Percentiles rank a stretch among this genome's conserved stretches.
Evolutionary conservation across 129 eudicot genomes (phyloP).

Genomic region (Centella asiatica): DNA sequence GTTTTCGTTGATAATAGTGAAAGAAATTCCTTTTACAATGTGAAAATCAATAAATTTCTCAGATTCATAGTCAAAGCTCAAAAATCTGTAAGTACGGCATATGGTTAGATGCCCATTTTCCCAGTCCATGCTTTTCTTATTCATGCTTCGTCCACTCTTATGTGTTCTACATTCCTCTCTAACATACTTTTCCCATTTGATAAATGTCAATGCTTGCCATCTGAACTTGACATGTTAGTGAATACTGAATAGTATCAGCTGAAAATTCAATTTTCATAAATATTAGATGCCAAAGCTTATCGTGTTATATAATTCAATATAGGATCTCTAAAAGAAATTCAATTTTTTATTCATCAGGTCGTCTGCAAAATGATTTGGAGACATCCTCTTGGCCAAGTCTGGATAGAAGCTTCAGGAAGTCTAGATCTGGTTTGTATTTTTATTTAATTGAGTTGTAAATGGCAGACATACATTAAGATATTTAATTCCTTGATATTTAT

Average conservation of each 20-base stretch:
- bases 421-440: constrained; percentile 23
- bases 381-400: constrained; percentile 28
- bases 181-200: neutral
- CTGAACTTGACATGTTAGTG: neutral
- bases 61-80: neutral
- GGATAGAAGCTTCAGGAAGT: constrained; percentile 30
- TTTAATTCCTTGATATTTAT: neutral
- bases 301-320: neutral
- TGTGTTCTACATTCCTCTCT: neutral
- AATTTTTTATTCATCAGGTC: constrained; percentile 11
- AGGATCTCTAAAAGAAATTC: neutral
- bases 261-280: neutral
- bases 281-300: neutral
- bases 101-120: neutral
- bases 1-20: no score
- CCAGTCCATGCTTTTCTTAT: neutral
- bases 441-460: neutral
- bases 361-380: constrained; percentile 18
- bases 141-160: neutral
- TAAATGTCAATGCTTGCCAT: neutral
- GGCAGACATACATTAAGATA: neutral
- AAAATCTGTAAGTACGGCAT: no score
- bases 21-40: neutral
- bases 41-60: neutral
- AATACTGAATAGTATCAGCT: neutral